A percentile compares a stretch with the other conserved stretches of the same genome.
Conservation (phyloP, 108 stramenopile genomes). For the Discostella pseudostelligera region DNA sequence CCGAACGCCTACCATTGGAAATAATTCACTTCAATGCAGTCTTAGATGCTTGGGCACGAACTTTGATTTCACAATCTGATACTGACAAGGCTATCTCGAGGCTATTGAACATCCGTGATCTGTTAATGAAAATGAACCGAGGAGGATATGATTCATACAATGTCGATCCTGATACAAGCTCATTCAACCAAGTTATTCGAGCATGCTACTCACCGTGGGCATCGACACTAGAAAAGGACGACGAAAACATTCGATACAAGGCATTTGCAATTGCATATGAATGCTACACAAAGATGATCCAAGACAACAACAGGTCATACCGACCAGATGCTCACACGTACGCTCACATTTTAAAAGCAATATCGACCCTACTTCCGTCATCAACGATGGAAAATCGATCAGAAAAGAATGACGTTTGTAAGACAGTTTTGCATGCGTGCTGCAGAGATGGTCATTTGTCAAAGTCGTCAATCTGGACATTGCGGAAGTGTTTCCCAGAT, state of each 20-base stretch:
- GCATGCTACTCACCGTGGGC: conserved; percentile 40
- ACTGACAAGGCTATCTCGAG: conserved; percentile 5
- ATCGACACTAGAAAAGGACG: conserved; percentile 4
- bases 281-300: conserved; percentile 23
- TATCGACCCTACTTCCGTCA: conserved; percentile 19
- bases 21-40: conserved; percentile 36
- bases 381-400: background rate
- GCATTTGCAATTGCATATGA: conserved; percentile 25
- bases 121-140: conserved; percentile 22
- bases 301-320: conserved; percentile 13
- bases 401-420: conserved; percentile 21
- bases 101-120: conserved; percentile 24
- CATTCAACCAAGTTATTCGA: conserved; percentile 41
- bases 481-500: conserved; percentile 9
- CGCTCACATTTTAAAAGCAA: conserved; percentile 39
- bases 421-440: conserved; percentile 29
- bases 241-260: conserved; percentile 9
- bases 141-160: conserved; percentile 21
- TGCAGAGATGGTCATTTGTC: conserved; percentile 33
- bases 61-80: conserved; percentile 12
- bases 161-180: conserved; percentile 39
- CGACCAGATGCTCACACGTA: conserved; percentile 41
- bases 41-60: conserved; percentile 36
- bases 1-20: conserved; percentile 19
- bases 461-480: conserved; percentile 32